Conservation (phyloP, 495 filamentous ascomycete species). For the Elasticomyces elasticus region DNA sequence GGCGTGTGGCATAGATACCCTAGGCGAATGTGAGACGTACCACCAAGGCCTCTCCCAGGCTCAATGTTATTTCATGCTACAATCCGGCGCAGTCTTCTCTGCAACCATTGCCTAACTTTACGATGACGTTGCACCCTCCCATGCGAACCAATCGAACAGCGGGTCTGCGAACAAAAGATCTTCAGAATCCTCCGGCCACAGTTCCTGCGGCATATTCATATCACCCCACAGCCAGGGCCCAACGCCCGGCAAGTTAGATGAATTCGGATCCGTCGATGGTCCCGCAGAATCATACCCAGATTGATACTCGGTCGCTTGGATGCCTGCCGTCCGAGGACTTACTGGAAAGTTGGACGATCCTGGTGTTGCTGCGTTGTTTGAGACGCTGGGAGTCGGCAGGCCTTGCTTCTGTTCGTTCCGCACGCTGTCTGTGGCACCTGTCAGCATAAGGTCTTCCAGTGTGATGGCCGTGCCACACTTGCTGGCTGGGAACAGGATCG, state of each 20-base stretch:
- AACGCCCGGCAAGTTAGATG: neutral
- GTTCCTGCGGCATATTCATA: neutral
- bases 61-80: no score
- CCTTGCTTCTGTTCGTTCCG: neutral
- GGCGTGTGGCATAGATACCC: neutral
- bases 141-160: slow-evolving; percentile 6
- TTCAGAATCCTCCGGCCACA: neutral
- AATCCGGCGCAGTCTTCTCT: no score
- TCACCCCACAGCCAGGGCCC: neutral
- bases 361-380: neutral
- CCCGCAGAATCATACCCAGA: no score
- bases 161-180: neutral
- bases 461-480: neutral
- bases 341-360: no score
- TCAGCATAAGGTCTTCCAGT: no score
- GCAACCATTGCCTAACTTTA: no score
- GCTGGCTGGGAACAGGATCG: neutral
- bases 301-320: no score
- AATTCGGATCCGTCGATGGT: neutral
- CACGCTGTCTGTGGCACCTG: no score
- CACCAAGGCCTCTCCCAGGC: neutral
- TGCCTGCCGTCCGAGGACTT: no score
- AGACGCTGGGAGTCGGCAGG: neutral
- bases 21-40: neutral
- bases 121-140: neutral